phyloP scores from a whole-genome alignment of 1,284 basidiomycete genomes.

The Coniferiporia sulphurascens region DNA sequence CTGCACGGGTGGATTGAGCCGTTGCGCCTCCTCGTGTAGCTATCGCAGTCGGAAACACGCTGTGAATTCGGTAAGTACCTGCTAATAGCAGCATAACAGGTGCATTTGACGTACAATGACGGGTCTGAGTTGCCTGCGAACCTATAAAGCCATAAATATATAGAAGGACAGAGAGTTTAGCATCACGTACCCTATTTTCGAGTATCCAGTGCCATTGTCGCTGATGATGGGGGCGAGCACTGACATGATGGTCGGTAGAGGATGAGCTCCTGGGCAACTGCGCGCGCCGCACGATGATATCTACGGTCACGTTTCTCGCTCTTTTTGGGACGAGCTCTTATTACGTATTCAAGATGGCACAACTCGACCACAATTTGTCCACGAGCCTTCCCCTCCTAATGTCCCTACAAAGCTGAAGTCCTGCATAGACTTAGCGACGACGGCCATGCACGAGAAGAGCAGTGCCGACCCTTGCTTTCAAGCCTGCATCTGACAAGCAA shows the following conservation, averaged over 20 bases:
- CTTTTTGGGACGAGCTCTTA: background rate
- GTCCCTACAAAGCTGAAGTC: too few relatives aligned
- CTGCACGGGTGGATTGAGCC: constrained; percentile 52
- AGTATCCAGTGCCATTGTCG: constrained; percentile 97
- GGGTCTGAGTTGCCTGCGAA: constrained; percentile 99
- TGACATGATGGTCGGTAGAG: constrained; percentile 49
- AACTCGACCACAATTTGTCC: too few relatives aligned
- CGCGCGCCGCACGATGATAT: constrained; percentile 1
- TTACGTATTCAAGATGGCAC: too few relatives aligned
- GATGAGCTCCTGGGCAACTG: background rate
- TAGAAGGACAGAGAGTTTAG: background rate
- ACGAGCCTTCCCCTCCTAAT: too few relatives aligned
- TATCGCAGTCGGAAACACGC: constrained; percentile 95
- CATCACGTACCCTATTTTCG: constrained; percentile 86
- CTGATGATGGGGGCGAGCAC: constrained; percentile 87
- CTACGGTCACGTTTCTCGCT: constrained; percentile 6
- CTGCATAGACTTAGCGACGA: too few relatives aligned
- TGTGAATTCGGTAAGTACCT: constrained; percentile 26
- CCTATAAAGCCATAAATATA: constrained; percentile 38
- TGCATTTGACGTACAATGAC: constrained; percentile 68
- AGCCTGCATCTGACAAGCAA: too few relatives aligned
- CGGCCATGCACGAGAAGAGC: too few relatives aligned
- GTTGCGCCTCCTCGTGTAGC: constrained; percentile 71
- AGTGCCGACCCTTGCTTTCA: too few relatives aligned
- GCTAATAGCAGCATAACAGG: constrained; percentile 5